Conservation (phyloP, 331 rosid species). For the Stylosanthes scabra region DNA sequence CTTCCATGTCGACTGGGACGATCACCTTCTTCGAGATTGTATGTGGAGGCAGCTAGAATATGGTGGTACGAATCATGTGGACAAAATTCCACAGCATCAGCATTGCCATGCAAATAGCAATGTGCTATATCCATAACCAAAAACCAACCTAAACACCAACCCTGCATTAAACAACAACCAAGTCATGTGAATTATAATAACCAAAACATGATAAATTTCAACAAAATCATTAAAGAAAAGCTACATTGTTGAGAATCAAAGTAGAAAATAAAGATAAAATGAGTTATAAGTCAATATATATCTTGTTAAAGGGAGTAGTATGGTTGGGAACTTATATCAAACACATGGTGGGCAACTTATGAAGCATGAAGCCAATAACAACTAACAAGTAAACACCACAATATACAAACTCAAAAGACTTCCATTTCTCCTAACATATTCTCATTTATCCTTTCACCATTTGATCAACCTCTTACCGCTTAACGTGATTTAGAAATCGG, state of each 20-base stretch:
- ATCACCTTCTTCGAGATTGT: conserved; percentile 76
- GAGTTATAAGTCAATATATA: too few species aligned
- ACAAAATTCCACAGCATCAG: conserved; percentile 91
- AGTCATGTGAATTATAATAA: not conserved
- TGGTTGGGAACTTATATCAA: not conserved
- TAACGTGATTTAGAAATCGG: too few species aligned
- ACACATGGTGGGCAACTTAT: not conserved
- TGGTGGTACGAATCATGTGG: conserved; percentile 57
- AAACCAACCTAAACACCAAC: conserved; percentile 5
- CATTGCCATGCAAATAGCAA: conserved; percentile 80
- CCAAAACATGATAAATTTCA: not conserved
- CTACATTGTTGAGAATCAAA: not conserved
- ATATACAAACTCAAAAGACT: not conserved
- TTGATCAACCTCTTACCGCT: too few species aligned
- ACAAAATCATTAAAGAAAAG: not conserved
- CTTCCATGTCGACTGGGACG: conserved; percentile 72
- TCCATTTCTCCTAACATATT: not conserved
- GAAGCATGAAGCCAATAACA: not conserved
- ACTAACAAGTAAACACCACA: not conserved
- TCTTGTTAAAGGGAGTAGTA: too few species aligned
- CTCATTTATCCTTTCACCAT: too few species aligned
- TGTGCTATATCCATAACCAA: conserved; percentile 76
- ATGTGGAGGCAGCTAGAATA: conserved; percentile 85
- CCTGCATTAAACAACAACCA: not conserved
- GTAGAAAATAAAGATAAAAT: not conserved